Percentiles rank a stretch among this genome's conserved stretches.
These are phyloP conservation scores for Fraxinus quadrangulata DNA, from an alignment of 257 asterid genomes.

Conservation along the genomic window DNA sequence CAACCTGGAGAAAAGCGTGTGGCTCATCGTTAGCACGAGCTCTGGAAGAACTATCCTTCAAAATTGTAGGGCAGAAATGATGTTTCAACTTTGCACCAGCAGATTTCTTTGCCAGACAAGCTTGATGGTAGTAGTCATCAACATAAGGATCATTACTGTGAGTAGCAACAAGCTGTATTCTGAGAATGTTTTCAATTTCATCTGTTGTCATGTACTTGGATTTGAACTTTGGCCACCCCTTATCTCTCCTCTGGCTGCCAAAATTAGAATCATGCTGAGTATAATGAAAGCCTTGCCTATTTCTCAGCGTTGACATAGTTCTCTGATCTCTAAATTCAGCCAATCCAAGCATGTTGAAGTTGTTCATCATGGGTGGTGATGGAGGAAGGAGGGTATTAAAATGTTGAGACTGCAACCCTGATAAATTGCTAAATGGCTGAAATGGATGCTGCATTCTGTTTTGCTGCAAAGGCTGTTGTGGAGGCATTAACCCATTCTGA, in stretches of 20 bases:
- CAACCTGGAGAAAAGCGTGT: slow-evolving; percentile 88
- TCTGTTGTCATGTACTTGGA: slow-evolving; percentile 82
- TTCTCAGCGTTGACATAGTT: slow-evolving; percentile 53
- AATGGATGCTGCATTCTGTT: slow-evolving; percentile 56
- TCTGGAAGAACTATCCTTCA: slow-evolving; percentile 63
- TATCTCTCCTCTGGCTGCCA: slow-evolving; percentile 46
- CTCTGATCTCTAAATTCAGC: slow-evolving; percentile 82
- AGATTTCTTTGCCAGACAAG: slow-evolving; percentile 76
- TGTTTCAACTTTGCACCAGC: slow-evolving; percentile 72
- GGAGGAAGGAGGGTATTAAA: slow-evolving; percentile 55
- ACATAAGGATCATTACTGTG: slow-evolving; percentile 91
- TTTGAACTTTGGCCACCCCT: slow-evolving; percentile 71
- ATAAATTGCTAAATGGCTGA: slow-evolving; percentile 59
- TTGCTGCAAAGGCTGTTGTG: slow-evolving; percentile 60
- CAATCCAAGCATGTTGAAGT: slow-evolving; percentile 58
- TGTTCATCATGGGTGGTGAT: slow-evolving; percentile 65
- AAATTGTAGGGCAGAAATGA: slow-evolving; percentile 79
- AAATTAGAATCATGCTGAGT: slow-evolving; percentile 54
- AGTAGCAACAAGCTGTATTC: slow-evolving; percentile 85
- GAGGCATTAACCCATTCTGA: slow-evolving; percentile 66
- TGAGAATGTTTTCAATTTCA: slow-evolving; percentile 80
- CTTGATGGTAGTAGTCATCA: slow-evolving; percentile 93
- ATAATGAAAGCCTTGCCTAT: slow-evolving; percentile 55
- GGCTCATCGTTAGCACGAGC: slow-evolving; percentile 71
- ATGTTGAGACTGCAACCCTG: slow-evolving; percentile 63